phyloP scores from a whole-genome alignment of 1,139 yeast genomes.

The Hemisphaericaspora lyxosophila region DNA sequence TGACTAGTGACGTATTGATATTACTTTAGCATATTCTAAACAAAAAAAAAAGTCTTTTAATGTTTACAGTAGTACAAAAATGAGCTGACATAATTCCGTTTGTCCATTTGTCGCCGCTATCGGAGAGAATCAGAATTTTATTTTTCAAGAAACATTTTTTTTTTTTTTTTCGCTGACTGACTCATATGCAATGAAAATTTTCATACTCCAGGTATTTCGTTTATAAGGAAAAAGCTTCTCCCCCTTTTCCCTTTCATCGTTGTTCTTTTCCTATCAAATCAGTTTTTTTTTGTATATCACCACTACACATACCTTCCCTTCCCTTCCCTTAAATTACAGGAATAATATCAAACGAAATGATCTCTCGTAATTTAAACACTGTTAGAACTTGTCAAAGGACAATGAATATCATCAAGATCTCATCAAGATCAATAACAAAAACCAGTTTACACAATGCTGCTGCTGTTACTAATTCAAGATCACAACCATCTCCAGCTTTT shows the following conservation, averaged over 20 bases:
- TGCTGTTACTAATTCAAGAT: conserved; percentile 30
- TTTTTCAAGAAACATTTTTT: not conserved
- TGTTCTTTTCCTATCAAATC: conserved; percentile 1
- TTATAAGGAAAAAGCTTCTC: no score
- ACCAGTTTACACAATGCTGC: conserved; percentile 36
- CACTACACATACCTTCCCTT: not conserved
- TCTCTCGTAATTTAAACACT: conserved; percentile 13
- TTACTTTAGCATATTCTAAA: no score
- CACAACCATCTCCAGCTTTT: conserved; percentile 43
- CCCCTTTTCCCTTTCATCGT: not conserved
- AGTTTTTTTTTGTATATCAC: not conserved
- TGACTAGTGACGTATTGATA: no score
- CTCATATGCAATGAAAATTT: not conserved
- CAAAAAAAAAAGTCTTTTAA: no score
- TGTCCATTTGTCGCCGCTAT: not conserved
- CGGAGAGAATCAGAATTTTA: not conserved
- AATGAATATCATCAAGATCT: conserved; percentile 8
- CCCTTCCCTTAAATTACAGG: conserved; percentile 1
- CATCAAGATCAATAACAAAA: conserved; percentile 33
- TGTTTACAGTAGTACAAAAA: no score
- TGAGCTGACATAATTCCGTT: not conserved
- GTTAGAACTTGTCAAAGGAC: conserved; percentile 10
- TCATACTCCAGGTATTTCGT: not conserved
- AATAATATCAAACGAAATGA: conserved; percentile 10
- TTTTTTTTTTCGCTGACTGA: not conserved